A percentile compares a stretch with the other conserved stretches of the same genome.
phyloP scores from a whole-genome alignment of 2,329 filamentous ascomycete genomes.

The Colletotrichum paranaense region DNA sequence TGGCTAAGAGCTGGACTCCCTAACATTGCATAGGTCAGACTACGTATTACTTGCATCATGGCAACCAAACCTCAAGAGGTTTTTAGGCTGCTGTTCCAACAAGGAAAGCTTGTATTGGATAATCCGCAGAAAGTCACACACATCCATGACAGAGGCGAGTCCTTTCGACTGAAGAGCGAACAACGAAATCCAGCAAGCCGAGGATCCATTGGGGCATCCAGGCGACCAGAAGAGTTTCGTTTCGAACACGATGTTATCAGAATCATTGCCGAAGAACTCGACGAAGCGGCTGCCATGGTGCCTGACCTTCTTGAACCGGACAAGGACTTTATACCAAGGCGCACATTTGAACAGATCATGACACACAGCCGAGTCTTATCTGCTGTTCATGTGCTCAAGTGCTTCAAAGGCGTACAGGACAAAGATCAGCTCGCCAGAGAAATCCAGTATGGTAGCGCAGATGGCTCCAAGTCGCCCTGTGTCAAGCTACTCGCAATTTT shows the following conservation, averaged over 20 bases:
- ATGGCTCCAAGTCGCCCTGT: background rate
- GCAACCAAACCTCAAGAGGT: background rate
- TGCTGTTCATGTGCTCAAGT: background rate
- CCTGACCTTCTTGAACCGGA: background rate
- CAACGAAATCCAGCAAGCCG: background rate
- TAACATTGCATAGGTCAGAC: background rate
- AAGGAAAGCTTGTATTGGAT: constrained; percentile 8
- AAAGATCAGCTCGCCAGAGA: background rate
- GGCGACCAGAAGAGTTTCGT: background rate
- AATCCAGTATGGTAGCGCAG: background rate
- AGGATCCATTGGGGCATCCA: background rate
- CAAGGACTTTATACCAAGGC: background rate
- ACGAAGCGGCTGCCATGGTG: background rate
- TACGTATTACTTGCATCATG: background rate
- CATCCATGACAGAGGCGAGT: constrained; percentile 4
- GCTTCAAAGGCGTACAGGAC: background rate
- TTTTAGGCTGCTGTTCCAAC: background rate
- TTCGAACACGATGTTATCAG: background rate
- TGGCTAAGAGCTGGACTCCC: background rate
- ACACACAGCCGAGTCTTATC: background rate
- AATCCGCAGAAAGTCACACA: background rate
- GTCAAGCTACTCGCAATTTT: constrained; percentile 8
- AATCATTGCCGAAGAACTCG: background rate
- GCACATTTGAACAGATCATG: background rate
- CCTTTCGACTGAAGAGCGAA: background rate